Base-by-base conservation (phyloP, 306 rosid species). In the Oemleria cerasiformis region DNA sequence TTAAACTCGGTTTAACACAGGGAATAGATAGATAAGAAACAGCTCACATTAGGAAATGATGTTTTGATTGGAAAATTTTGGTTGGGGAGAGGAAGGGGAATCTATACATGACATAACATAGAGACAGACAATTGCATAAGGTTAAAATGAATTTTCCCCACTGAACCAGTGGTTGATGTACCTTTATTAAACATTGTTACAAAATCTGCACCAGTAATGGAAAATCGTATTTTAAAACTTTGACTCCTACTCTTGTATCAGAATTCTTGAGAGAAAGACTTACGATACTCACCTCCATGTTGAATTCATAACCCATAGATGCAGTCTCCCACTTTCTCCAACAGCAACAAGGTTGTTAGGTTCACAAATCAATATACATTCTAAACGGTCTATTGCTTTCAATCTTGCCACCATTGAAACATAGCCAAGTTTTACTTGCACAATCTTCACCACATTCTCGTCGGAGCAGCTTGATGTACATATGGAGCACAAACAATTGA, bases 291-390 rank as follows among this genome's bases (percentile, higher is more conserved):
- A 92, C 98, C 92, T 84, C 98, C 98, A 92, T 82, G 78, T 72
- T 73, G 98, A 84, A 84, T 87, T 86, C 98, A 92, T 82, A 82
- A 85, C 77, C 96, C 96, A 92, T 68, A 92, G 80, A 80, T 86
- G 92, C 74, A 92, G 67, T 75, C 90, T 88, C 75, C 98, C 98
- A 78, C 88, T 86, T 74, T 84, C 92, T 69, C 96, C 96, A 71
- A 92, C 83, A 78, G 91, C 86, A 57, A 87, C 88, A 78, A 92
- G 86, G 72, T 79, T 71, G 72, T 86, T 79, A 76, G 96, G 96
- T 79, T 87, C 89, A 81, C 96, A 92, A 58, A 85, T 87, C 90
- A 88, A 76, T 62, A 88, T 23, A 76, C 88, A 71, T 21, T 77
- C 86, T 57, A 82, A 58, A 68, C 60, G 60, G 62, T 86, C 92